A percentile compares a stretch with the other conserved stretches of the same genome.
Conservation (phyloP, 169 alveolate genomes). For the Eimeria sp. region DNA sequence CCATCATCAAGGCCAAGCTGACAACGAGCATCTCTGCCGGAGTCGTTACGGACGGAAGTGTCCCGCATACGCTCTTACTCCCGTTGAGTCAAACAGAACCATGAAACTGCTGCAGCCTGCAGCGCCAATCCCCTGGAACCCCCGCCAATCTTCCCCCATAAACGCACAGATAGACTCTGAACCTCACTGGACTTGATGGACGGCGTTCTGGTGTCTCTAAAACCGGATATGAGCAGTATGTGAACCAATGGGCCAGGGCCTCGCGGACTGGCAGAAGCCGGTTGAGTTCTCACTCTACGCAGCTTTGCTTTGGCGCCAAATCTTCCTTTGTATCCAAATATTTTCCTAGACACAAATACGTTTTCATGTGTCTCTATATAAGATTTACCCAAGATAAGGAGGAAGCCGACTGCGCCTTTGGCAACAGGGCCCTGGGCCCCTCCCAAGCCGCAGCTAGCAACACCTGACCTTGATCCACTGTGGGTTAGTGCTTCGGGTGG, state of each 20-base stretch:
- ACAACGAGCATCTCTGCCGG: background rate
- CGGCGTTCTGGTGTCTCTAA: background rate
- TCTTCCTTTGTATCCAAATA: background rate
- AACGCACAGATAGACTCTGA: background rate
- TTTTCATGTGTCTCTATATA: background rate
- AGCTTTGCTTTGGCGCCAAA: constrained; percentile 13
- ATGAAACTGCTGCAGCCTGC: background rate
- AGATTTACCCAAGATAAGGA: background rate
- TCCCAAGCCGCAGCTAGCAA: constrained; percentile 74
- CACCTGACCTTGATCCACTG: constrained; percentile 62
- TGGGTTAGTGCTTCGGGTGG: constrained; percentile 57
- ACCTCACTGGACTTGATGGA: background rate
- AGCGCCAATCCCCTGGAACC: background rate
- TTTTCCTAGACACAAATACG: background rate
- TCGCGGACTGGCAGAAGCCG: constrained; percentile 18
- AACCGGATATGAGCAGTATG: background rate
- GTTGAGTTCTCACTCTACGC: background rate
- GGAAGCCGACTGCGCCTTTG: constrained; percentile 12
- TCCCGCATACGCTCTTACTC: background rate
- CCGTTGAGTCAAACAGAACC: background rate
- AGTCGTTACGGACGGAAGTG: background rate
- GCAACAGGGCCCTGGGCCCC: constrained; percentile 79
- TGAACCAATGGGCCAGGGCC: constrained; percentile 22
- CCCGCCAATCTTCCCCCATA: background rate
- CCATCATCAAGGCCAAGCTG: background rate